Evolutionary conservation across 2,329 filamentous ascomycete species (phyloP), one percentile per base, ranked within the genome.

Genomic region (Aspergillus fijiensis): DNA sequence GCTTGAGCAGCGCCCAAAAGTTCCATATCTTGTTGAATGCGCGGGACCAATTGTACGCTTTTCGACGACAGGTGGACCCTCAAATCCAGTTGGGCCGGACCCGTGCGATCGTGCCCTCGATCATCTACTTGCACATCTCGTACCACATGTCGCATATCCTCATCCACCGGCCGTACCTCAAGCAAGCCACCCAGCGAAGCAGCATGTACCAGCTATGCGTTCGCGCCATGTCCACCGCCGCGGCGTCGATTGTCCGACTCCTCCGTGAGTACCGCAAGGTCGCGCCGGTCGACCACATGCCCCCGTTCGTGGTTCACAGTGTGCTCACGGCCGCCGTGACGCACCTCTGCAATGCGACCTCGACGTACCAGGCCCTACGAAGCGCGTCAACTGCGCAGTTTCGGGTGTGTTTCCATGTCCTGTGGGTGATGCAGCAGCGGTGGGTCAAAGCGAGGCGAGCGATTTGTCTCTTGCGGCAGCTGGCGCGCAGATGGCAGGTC

Each of bases 71-170:
- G 33, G 3, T 35, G 4, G 14, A 14, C 33, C 9, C 33, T 14
- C 33, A 11, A 5, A 14, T 35, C 9, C 33, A 10, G 5, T 4
- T 35, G 33, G 5, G 33, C 14, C 33, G 33, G 33, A 35, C 9
- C 12, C 19, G n/a, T 7, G 42, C 7, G 7, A 19, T 33, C 23
- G 10, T n/a, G 12, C 27, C 53, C 27, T 29, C 53, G 11, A 31
- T 33, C 2, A 33, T 55, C 11, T 56, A 49, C 42, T 25, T 56
- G 6, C 53, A 48, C 45, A 56, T 56, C 12, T 48, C 39, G 10
- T 56, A 56, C 42, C 42, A 56, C 39, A 56, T 49, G 42, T 56
- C 53, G n/a, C 25, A 49, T 4, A 56, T 56, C 16, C 42, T 56
- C 3, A 33, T 56, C 16, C 53, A 56, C n/a, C 53, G 53, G 3